Evolutionary conservation across 2,329 filamentous ascomycete genomes (phyloP).

Genomic region (Magnaporthiopsis poae): DNA sequence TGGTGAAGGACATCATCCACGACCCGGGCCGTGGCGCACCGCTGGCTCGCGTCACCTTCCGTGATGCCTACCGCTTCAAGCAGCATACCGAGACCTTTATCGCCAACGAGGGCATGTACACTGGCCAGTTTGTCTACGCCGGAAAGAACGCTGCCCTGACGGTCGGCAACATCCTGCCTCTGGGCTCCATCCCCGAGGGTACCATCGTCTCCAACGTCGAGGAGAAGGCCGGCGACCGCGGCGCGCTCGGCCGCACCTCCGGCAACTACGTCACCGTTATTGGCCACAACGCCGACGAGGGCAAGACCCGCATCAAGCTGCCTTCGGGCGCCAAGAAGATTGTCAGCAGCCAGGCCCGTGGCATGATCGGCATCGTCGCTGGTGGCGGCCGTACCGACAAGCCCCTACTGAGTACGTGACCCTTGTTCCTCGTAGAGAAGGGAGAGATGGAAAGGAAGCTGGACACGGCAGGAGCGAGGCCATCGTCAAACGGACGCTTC

Average conservation of each 20-base stretch:
- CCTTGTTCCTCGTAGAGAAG: neutral
- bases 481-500: neutral
- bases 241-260: slow-evolving; percentile 88
- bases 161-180: slow-evolving; percentile 93
- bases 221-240: slow-evolving; percentile 96
- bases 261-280: slow-evolving; percentile 99
- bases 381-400: slow-evolving; percentile 99
- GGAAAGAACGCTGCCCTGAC: slow-evolving; percentile 97
- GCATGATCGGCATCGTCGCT: slow-evolving; percentile 99
- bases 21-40: slow-evolving; percentile 96
- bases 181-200: slow-evolving; percentile 93
- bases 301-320: slow-evolving; percentile 99
- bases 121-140: slow-evolving; percentile 99
- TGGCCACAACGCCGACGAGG: slow-evolving; percentile 95
- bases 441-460: neutral
- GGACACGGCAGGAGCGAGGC: neutral
- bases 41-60: slow-evolving; percentile 92
- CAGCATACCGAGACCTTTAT: slow-evolving; percentile 98
- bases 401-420: slow-evolving; percentile 75
- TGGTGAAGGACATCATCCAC: slow-evolving; percentile 99
- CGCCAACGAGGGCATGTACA: slow-evolving; percentile 99
- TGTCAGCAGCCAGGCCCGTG: slow-evolving; percentile 79
- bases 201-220: slow-evolving; percentile 98
- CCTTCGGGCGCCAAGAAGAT: slow-evolving; percentile 99
- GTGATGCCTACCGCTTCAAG: slow-evolving; percentile 97